These are phyloP conservation scores for Westerdykella ornata DNA, from an alignment of 2,329 filamentous ascomycete species.

Conservation along the genomic window DNA sequence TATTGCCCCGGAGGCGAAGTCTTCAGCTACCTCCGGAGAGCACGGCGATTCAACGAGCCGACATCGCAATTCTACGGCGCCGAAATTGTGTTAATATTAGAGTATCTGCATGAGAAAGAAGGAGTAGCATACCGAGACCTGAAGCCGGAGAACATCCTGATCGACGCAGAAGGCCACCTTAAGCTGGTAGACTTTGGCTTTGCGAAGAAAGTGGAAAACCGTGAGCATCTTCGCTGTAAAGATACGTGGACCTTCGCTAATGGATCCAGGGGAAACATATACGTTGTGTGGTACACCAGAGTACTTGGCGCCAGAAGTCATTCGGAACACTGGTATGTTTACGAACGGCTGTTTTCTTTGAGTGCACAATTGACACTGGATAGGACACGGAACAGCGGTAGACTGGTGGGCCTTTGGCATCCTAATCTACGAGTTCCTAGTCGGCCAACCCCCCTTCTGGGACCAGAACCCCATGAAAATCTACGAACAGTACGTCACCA, in stretches of 20 bases:
- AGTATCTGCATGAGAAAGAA: constrained; percentile 72
- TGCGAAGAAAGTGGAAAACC: constrained; percentile 66
- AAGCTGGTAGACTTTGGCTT: constrained; percentile 83
- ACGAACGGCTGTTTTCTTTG: not conserved
- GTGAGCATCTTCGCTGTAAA: constrained; percentile 29
- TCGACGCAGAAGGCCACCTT: constrained; percentile 71
- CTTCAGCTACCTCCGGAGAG: constrained; percentile 72
- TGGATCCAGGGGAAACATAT: constrained; percentile 61
- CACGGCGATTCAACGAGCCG: constrained; percentile 70
- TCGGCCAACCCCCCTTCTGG: constrained; percentile 82
- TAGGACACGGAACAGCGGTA: constrained; percentile 61
- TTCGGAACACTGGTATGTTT: constrained; percentile 63
- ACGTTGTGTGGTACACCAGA: constrained; percentile 79
- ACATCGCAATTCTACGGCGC: constrained; percentile 76
- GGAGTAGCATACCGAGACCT: constrained; percentile 76
- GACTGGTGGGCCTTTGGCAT: constrained; percentile 88
- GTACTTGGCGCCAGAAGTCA: constrained; percentile 78
- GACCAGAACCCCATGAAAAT: constrained; percentile 82
- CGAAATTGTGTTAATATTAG: constrained; percentile 74
- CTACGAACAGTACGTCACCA: constrained; percentile 55
- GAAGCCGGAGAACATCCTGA: constrained; percentile 75
- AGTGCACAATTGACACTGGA: constrained; percentile 11
- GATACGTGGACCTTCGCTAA: not conserved
- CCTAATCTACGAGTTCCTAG: constrained; percentile 76
- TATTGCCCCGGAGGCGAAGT: constrained; percentile 80